Evolutionary conservation across 805 yeast genomes (phyloP).

Genomic region (Millerozyma miso): DNA sequence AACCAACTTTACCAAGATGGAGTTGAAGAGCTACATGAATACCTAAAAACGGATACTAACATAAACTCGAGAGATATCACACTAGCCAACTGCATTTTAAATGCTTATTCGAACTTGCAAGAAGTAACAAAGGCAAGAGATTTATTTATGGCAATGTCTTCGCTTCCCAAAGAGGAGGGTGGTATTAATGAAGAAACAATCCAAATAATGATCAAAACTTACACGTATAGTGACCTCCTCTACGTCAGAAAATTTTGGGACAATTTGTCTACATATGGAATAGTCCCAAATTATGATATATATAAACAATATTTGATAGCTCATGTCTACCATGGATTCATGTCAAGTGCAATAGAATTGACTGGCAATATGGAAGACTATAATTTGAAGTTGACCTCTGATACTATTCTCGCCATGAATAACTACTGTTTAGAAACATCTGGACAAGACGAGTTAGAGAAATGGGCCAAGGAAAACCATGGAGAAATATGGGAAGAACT

Average conservation of each 20-base stretch:
- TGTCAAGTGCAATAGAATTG: constrained; percentile 51
- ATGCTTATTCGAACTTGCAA: constrained; percentile 57
- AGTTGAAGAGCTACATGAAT: constrained; percentile 57
- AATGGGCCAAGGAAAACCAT: constrained; percentile 31
- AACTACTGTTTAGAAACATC: constrained; percentile 35
- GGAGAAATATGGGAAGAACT: constrained; percentile 25
- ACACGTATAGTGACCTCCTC: constrained; percentile 49
- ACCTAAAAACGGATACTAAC: constrained; percentile 55
- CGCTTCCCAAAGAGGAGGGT: constrained; percentile 42
- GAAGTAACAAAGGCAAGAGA: constrained; percentile 55
- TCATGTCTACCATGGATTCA: constrained; percentile 62
- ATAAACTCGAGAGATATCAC: constrained; percentile 50
- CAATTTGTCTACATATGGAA: constrained; percentile 47
- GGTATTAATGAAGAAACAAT: constrained; percentile 63
- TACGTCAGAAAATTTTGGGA: constrained; percentile 63
- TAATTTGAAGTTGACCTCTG: constrained; percentile 41
- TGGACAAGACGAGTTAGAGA: constrained; percentile 25
- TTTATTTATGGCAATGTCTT: constrained; percentile 54
- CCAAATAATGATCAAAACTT: constrained; percentile 61
- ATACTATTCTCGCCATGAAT: constrained; percentile 44
- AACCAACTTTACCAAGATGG: constrained; percentile 58
- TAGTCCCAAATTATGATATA: constrained; percentile 50
- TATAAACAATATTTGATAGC: constrained; percentile 63
- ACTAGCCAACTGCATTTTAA: constrained; percentile 58
- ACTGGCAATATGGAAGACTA: constrained; percentile 45